These are phyloP conservation scores for Chiua sp. DNA, from an alignment of 1,284 basidiomycete species.

Conservation along the genomic window DNA sequence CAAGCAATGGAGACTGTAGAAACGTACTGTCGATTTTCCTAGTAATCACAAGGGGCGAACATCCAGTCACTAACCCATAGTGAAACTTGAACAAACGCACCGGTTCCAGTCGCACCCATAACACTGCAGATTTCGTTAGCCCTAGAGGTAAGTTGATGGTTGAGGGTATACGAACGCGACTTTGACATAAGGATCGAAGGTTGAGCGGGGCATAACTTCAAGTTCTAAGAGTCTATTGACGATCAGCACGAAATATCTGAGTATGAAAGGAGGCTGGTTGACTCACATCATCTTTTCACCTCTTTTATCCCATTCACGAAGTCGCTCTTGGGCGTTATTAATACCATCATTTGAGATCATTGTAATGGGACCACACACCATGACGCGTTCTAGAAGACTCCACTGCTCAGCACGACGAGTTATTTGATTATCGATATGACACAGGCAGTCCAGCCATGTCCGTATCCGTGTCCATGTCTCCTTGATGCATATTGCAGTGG, in stretches of 20 bases:
- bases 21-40: constrained; percentile 11
- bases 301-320: background rate
- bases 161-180: background rate
- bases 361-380: background rate
- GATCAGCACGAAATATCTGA: background rate
- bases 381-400: background rate
- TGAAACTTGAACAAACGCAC: background rate
- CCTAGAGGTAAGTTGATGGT: background rate
- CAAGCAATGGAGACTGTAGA: background rate
- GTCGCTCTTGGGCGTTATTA: background rate
- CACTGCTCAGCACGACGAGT: background rate
- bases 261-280: background rate
- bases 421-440: background rate
- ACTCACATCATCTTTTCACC: background rate
- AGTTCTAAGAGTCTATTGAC: background rate
- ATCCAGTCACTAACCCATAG: background rate
- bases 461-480: background rate
- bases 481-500: background rate
- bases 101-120: constrained; percentile 10
- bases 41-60: background rate
- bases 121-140: constrained; percentile 1
- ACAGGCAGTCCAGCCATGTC: background rate
- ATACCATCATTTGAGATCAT: background rate
- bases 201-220: background rate
- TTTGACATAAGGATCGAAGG: background rate